These are phyloP conservation scores for Candida broadrunensis DNA, from an alignment of 805 yeast genomes.

Conservation along the genomic window DNA sequence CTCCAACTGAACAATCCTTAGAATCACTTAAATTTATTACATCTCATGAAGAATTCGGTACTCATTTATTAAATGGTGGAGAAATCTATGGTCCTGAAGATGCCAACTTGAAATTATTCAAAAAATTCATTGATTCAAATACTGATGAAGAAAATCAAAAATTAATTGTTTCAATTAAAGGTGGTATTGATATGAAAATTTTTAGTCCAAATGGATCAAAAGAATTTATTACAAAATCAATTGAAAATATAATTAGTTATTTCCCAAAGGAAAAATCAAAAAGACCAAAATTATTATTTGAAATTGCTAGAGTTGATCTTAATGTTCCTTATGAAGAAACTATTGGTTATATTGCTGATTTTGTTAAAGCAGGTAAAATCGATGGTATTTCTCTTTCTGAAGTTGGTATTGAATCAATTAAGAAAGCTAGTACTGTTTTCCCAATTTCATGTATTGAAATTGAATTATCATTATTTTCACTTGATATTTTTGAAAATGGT, in stretches of 20 bases:
- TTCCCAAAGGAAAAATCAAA: conserved; percentile 22
- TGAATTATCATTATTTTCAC: conserved; percentile 72
- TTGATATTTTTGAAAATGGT: conserved; percentile 64
- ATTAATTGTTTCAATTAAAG: conserved; percentile 66
- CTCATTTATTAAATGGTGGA: conserved; percentile 65
- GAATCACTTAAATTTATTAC: conserved; percentile 44
- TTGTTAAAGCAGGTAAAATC: conserved; percentile 62
- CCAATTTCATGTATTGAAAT: conserved; percentile 72
- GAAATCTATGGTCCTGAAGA: conserved; percentile 69
- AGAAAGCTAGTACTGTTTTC: conserved; percentile 52
- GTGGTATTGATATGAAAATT: conserved; percentile 44
- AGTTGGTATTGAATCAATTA: conserved; percentile 59
- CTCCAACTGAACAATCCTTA: conserved; percentile 52
- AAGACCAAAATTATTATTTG: conserved; percentile 50
- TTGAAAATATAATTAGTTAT: conserved; percentile 39
- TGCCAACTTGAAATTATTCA: conserved; percentile 54
- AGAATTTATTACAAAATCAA: conserved; percentile 45
- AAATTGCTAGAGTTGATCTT: conserved; percentile 68
- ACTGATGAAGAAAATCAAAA: conserved; percentile 55
- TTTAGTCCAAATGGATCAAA: conserved; percentile 48
- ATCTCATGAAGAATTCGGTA: conserved; percentile 46
- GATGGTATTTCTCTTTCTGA: conserved; percentile 77
- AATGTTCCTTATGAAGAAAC: conserved; percentile 57
- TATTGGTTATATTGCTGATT: conserved; percentile 52
- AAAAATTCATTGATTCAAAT: conserved; percentile 48